A percentile compares a stretch with the other conserved stretches of the same genome.
phyloP scores from a whole-genome alignment of 352 stramenopile genomes.

The Pythium guiyangense region DNA sequence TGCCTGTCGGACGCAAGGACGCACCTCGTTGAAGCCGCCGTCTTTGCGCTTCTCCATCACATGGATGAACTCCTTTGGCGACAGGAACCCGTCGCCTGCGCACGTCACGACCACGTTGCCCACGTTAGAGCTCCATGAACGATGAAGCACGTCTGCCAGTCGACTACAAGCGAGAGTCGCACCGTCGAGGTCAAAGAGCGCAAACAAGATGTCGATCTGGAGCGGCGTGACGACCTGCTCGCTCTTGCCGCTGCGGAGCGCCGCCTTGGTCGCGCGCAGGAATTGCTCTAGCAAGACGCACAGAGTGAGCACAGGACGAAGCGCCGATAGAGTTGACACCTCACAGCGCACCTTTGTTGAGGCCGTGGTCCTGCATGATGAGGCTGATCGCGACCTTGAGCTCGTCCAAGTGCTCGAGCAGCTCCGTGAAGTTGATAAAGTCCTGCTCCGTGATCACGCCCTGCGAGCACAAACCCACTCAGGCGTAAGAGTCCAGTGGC shows the following conservation, averaged over 20 bases:
- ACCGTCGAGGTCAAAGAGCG: slow-evolving; percentile 81
- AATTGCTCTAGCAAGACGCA: slow-evolving; percentile 64
- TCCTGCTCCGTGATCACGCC: slow-evolving; percentile 71
- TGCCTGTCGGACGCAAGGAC: not conserved
- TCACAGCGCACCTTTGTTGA: slow-evolving; percentile 61
- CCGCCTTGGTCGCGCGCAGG: slow-evolving; percentile 60
- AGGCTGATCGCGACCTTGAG: slow-evolving; percentile 83
- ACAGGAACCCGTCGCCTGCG: slow-evolving; percentile 69
- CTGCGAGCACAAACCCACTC: slow-evolving; percentile 24
- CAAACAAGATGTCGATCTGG: slow-evolving; percentile 85
- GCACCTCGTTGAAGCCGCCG: slow-evolving; percentile 76
- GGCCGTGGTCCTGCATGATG: slow-evolving; percentile 73
- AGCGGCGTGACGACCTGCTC: slow-evolving; percentile 62
- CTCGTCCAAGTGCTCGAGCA: slow-evolving; percentile 80
- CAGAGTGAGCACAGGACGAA: not conserved
- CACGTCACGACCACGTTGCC: not conserved
- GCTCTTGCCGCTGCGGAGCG: slow-evolving; percentile 50
- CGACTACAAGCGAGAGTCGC: not conserved
- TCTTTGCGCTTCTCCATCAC: slow-evolving; percentile 87
- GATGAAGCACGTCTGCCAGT: not conserved
- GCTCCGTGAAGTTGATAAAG: slow-evolving; percentile 81
- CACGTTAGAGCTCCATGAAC: not conserved
- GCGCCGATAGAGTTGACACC: not conserved
- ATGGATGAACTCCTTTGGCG: slow-evolving; percentile 78
- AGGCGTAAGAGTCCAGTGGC: too few relatives aligned